A percentile compares a stretch with the other conserved stretches of the same genome.
phyloP scores from a whole-genome alignment of 768 basidiomycete genomes.

The Porpolomopsis calyptriformis region DNA sequence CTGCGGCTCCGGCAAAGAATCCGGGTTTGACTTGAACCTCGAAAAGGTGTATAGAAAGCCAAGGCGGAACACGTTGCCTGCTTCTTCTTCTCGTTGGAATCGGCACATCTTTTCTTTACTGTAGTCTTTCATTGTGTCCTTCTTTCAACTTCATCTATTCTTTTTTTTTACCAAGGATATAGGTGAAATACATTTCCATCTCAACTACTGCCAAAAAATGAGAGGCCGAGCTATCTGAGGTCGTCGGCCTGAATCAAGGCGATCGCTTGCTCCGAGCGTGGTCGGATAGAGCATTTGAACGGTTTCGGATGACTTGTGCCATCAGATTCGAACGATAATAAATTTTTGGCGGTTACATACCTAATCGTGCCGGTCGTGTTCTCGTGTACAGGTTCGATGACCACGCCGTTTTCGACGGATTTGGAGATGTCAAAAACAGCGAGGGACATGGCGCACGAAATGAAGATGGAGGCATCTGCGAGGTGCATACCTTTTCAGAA shows the following conservation, averaged over 20 bases:
- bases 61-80: too few relatives aligned
- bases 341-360: conserved; percentile 23
- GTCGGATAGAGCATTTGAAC: conserved; percentile 49
- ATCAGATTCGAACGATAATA: too few relatives aligned
- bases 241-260: conserved; percentile 28
- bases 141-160: too few relatives aligned
- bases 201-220: too few relatives aligned
- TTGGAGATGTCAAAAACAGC: conserved; percentile 44
- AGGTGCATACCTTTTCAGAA: conserved; percentile 34
- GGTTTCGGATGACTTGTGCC: conserved; percentile 51
- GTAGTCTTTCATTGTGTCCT: too few relatives aligned
- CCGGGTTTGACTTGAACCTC: conserved; percentile 5
- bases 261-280: conserved; percentile 48
- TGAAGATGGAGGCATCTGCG: conserved; percentile 44
- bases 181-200: too few relatives aligned
- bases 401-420: conserved; percentile 31
- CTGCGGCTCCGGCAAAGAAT: conserved; percentile 10
- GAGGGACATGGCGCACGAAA: conserved; percentile 40
- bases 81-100: too few relatives aligned
- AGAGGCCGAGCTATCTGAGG: not conserved
- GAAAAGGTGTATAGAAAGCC: conserved; percentile 8
- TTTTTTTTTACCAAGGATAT: too few relatives aligned
- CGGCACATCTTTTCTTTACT: too few relatives aligned
- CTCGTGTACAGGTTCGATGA: conserved; percentile 43
- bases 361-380: conserved; percentile 58